Base-by-base conservation (phyloP, 1,284 basidiomycete genomes). In the Fomitopsis schrenkii region DNA sequence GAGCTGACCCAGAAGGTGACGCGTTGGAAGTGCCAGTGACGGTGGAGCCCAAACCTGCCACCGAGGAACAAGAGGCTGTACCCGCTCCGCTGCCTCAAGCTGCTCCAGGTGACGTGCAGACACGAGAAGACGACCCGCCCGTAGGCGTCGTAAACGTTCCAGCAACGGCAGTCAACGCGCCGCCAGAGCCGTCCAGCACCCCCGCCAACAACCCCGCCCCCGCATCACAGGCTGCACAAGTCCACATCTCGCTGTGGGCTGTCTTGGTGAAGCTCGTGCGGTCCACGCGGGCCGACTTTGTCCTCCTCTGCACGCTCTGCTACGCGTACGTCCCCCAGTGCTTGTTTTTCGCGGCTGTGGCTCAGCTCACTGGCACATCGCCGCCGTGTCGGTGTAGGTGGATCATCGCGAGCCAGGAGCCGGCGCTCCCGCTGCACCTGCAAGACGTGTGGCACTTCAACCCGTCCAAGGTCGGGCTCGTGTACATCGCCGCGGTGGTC, bases 401-500 rank as follows among this genome's bases (percentile, higher is more conserved):
- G 17, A 72, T 84, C 1, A 82, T 79, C 61, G 83, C 77, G 26
- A 77, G 78, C 50, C 77, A 82, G 67, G 89, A 91, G 60, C 85
- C 89, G 5, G 80, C 87, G 1, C 74, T 93, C 28, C 86, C 91
- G 0, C 72, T 93, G 12, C 86, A 87, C 65, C 72, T 92, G 40
- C 81, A 87, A 65, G 70, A 71, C 3, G 70, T 83, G 0, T 94
- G 88, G 84, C 68, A 76, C n/a, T 81, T 89, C 59, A 70, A 82
- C 64, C 80, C 90, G 0, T 74, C 77, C 5, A 80, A 82, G 71
- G 86, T 92, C 26, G 91, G 92, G 2, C 68, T 93, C 10, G 80
- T 92, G 15, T 91, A 88, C 70, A 77, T 93, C 55, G 88, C 85
- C 9, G 82, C 83, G n/a, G 82, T 89, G 26, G 74, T 88, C 8